Conservation (phyloP, 306 rosid genomes). For the Psophocarpus tetragonolobus region DNA sequence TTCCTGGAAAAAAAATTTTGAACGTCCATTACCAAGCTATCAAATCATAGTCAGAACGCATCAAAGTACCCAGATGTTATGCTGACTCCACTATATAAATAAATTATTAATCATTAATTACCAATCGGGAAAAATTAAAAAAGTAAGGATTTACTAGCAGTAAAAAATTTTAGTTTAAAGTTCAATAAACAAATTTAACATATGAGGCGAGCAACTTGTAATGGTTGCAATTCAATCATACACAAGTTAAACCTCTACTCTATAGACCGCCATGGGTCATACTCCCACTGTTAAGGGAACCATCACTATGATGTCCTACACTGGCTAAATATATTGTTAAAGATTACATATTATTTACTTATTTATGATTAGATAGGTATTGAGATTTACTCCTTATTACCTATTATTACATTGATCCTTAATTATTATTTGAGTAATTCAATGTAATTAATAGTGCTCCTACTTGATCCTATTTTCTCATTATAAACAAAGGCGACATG, state of each 20-base stretch:
- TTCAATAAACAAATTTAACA: constrained; percentile 5
- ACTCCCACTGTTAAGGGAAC: constrained; percentile 3
- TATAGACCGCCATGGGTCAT: neutral
- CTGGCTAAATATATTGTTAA: neutral
- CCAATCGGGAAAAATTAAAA: neutral
- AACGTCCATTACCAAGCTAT: constrained; percentile 18
- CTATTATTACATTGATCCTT: too few relatives aligned
- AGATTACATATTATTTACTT: too few relatives aligned
- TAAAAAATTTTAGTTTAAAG: neutral
- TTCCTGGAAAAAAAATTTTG: constrained; percentile 59
- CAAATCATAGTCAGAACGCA: constrained; percentile 32
- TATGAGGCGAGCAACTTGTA: neutral
- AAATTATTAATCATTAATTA: constrained; percentile 5
- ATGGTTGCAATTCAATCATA: constrained; percentile 22
- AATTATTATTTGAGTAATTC: too few relatives aligned
- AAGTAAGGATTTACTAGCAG: neutral
- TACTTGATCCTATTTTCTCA: too few relatives aligned
- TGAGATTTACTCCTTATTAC: too few relatives aligned
- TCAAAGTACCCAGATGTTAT: neutral
- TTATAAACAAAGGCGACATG: too few relatives aligned
- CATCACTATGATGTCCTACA: neutral
- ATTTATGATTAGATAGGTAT: too few relatives aligned
- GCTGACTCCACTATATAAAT: neutral
- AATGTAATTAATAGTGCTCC: too few relatives aligned
- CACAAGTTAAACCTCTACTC: constrained; percentile 7